Percentiles rank a stretch among this genome's conserved stretches.
phyloP scores from a whole-genome alignment of 805 yeast genomes.

The Ogataea zsoltii region DNA sequence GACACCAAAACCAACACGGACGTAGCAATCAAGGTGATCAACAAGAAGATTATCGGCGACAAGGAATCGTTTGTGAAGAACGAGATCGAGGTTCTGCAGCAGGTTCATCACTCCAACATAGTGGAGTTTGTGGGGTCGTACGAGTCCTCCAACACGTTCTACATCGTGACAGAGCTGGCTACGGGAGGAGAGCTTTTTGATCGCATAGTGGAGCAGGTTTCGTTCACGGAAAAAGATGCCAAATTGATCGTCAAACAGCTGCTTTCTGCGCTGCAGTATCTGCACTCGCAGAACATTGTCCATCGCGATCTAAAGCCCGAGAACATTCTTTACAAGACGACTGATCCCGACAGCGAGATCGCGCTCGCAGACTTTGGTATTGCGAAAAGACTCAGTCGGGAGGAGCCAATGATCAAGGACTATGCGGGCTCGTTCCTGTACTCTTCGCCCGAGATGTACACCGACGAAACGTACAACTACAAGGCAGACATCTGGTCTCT shows the following conservation, averaged over 20 bases:
- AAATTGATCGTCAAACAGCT: slow-evolving; percentile 67
- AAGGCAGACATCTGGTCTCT: slow-evolving; percentile 38
- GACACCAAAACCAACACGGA: slow-evolving; percentile 48
- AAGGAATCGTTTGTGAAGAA: slow-evolving; percentile 61
- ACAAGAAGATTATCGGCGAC: slow-evolving; percentile 79
- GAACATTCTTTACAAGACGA: slow-evolving; percentile 63
- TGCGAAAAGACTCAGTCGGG: slow-evolving; percentile 57
- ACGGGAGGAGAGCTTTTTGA: slow-evolving; percentile 93
- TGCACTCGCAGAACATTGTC: slow-evolving; percentile 71
- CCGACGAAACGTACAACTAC: slow-evolving; percentile 40
- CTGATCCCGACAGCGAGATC: slow-evolving; percentile 52
- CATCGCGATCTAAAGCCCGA: slow-evolving; percentile 76
- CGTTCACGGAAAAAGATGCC: slow-evolving; percentile 84
- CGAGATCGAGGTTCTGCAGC: slow-evolving; percentile 66
- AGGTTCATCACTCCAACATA: slow-evolving; percentile 73
- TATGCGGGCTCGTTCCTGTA: slow-evolving; percentile 78
- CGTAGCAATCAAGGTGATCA: slow-evolving; percentile 82
- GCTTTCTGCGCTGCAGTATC: slow-evolving; percentile 68
- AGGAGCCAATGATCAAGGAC: slow-evolving; percentile 16
- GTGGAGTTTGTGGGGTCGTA: slow-evolving; percentile 85
- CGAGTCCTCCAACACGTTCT: slow-evolving; percentile 81
- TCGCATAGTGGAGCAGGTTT: slow-evolving; percentile 71
- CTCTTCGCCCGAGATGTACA: slow-evolving; percentile 89
- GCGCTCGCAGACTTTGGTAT: slow-evolving; percentile 93
- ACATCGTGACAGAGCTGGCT: slow-evolving; percentile 86